Base-by-base conservation (phyloP, 306 rosid species). In the Ceratonia siliqua region DNA sequence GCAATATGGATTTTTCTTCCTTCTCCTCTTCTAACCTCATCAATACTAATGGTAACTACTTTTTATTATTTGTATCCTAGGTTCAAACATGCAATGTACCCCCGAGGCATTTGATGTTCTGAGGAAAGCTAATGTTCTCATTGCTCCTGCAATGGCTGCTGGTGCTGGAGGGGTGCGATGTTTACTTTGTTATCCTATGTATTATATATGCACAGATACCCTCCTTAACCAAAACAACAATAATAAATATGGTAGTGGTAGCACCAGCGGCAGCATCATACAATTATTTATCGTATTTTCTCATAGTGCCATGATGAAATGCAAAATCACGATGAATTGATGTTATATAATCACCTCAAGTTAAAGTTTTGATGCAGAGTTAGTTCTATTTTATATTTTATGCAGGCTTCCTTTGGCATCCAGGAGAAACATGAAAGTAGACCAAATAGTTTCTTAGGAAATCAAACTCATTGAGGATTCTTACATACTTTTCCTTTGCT, bases 101-200 rank as follows among this genome's bases (percentile, higher is more conserved):
- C 91, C 97, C 2, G 96, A 90, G 68, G 98, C 98, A 36, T 87
- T 90, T 77, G 97, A 88, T 73, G 86, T 90, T 82, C 82, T 94
- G 78, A 85, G 96, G 82, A 94, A 94, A 85, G 96, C 96, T 56
- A 90, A 87, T 84, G 87, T 94, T 73, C 85, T 91, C 42, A 79
- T 91, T 78, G 98, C 97, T 81, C 98, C 98, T 87, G 96, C 98
- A 68, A 88, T 94, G 88, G 98, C 98, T 73, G 98, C 98, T 67
- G 98, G 98, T 80, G 90, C 98, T 77, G 98, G 98, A 86, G 98
- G 98, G 96, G 98, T 94, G 82, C 32, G 92, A 75, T 73, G 28
- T 76, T 82, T 61, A 53, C 83, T 74, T 84, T 53, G 72, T 33
- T 76, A 28, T 56, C 71, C n/a, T 71, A 32, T 76, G 55, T 43